Base-by-base conservation (phyloP, 1,284 basidiomycete genomes). In the Ceratobasidium sp. region DNA sequence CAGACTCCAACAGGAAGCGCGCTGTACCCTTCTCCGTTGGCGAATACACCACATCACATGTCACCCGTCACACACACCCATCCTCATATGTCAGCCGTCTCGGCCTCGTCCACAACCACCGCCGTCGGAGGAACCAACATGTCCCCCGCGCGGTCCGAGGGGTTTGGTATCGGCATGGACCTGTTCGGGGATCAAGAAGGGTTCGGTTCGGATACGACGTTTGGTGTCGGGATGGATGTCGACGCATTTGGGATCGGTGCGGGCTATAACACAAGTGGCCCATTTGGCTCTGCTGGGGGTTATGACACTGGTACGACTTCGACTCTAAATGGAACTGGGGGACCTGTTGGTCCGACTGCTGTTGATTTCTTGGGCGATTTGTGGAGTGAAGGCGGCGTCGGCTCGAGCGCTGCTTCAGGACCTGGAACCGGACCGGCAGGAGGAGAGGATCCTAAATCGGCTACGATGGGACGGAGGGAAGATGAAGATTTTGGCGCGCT, bases 171-270 rank as follows among this genome's bases (percentile, higher is more conserved):
- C n/a, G 73, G 52, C 10, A 66, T 75, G 73, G 73, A 75, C 17
- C 40, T 75, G 23, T 75, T 75, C 56, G 73, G 73, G 5, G 73
- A 75, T 46, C 61, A 28, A 42, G 73, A 75, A 10, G 61, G 40
- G 40, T 23, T 64, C 15, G 28, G 28, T 3, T 56, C 66, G 9
- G 66, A 68, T 54, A 28, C 26, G 2, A n/a, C 28, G 15, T 75
- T 64, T 33, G 70, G 70, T 13, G 44, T 64, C n/a, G 70, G 59
- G n/a, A 40, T 40, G 46, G 59, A 62, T 1, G 33, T 33, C 20
- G 65, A 50, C 6, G 28, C 65, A 1, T 67, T 66, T 40, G 23
- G 44, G 7, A 46, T 52, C 26, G 44, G 46, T 26, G 64, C 57
- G 17, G 65, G 26, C 4, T 33, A 33, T 20, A 48, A 20, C 48